A percentile compares a stretch with the other conserved stretches of the same genome.
Conservation (phyloP, 108 stramenopile species). For the Discostella stelligeroides region DNA sequence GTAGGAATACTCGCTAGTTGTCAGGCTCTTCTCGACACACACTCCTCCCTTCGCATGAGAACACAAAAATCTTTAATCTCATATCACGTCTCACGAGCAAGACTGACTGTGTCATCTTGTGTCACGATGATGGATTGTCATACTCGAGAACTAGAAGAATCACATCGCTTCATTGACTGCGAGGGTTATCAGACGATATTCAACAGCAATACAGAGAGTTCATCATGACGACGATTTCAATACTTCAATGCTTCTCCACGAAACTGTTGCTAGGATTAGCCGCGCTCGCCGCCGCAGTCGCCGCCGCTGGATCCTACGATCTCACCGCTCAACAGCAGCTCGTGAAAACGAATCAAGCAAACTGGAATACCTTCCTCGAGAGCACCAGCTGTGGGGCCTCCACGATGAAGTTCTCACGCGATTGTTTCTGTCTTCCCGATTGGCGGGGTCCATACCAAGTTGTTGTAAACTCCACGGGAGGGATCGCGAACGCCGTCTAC, state of each 20-base stretch:
- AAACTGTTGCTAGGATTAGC: neutral
- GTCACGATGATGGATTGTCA: no score
- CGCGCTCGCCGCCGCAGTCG: neutral
- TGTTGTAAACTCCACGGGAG: constrained; percentile 7
- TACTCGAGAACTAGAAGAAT: no score
- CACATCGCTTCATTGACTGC: no score
- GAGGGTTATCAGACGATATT: no score
- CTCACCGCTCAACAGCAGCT: neutral
- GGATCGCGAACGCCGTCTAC: constrained; percentile 3
- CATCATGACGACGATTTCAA: neutral
- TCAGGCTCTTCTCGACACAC: neutral
- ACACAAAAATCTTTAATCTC: neutral
- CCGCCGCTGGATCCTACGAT: neutral
- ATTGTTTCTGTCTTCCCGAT: constrained; percentile 1
- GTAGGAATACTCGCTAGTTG: neutral
- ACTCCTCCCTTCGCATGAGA: neutral
- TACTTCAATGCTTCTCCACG: neutral
- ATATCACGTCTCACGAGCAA: neutral
- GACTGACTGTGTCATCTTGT: no score
- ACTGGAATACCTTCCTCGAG: neutral
- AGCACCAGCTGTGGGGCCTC: neutral
- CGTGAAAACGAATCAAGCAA: neutral
- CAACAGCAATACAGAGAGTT: neutral
- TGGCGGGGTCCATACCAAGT: neutral
- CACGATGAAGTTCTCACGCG: neutral